Base-by-base conservation (phyloP, 345 rosid genomes). In the Lumnitzera littorea region DNA sequence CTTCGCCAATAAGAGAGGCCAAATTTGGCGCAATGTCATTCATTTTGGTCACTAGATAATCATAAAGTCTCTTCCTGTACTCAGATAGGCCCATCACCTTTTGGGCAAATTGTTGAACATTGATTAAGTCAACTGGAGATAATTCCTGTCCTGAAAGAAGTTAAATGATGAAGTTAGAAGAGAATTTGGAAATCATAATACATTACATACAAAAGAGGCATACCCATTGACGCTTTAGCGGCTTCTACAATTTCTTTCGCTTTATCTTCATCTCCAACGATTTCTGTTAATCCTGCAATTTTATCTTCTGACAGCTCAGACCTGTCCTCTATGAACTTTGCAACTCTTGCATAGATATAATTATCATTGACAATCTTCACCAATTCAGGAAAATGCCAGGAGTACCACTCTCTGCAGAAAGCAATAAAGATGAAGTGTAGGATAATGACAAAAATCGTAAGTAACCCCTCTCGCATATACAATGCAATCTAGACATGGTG, bases 201-300 rank as follows among this genome's bases (percentile, higher is more conserved):
- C 15, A 62, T 51, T n/a, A 57, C 14, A 20, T 52, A 58, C 25
- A 60, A 2, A 13, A 67, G 60, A 55, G 50, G 53, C 25, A 53
- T 83, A 94, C 96, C 99, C 97, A 91, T 94, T 47, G 97, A 94
- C 69, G 92, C 95, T 78, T 88, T 90, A 49, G 95, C 95, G 72
- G 97, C 99, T 75, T 88, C 99, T 2, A 94, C 75, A 24, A 90
- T 73, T 65, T 94, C 96, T 70, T 70, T 94, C 5, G 92, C 97
- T 70, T 90, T 94, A 50, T 88, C 96, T 76, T 94, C 97, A 72
- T 94, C 97, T 11, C 97, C 91, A n/a, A 87, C 67, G 59, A 84
- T 66, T 48, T 90, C 92, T 15, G 89, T 87, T 55, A 90, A 68
- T 65, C 68, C 78, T 12, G 88, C 72, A 23, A 87, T 61, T 24